Conservation (phyloP, 2,329 filamentous ascomycete species). For the Arthrinium puccinioides region DNA sequence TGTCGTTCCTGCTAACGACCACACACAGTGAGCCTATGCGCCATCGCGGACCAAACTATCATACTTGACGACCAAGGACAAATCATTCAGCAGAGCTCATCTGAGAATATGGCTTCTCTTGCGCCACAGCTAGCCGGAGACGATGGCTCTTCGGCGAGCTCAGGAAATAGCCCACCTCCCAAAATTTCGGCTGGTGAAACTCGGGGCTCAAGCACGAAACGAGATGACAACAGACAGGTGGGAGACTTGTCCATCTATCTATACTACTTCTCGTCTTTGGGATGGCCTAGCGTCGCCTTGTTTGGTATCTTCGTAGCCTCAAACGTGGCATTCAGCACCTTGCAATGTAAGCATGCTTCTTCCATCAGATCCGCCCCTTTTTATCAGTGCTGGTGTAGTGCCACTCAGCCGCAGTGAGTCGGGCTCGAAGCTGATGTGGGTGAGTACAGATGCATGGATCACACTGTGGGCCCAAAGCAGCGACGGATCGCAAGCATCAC, state of each 20-base stretch:
- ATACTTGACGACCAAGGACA: constrained; percentile 4
- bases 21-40: constrained; percentile 3
- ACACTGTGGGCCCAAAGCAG: constrained; percentile 3
- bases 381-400: constrained; percentile 4
- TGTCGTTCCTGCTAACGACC: constrained; percentile 1
- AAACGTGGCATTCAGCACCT: constrained; percentile 3
- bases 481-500: constrained; percentile 3
- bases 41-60: constrained; percentile 4
- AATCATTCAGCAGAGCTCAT: constrained; percentile 4
- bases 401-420: constrained; percentile 4
- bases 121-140: constrained; percentile 4
- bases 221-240: constrained; percentile 4
- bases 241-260: constrained; percentile 4
- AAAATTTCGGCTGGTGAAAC: constrained; percentile 1
- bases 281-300: constrained; percentile 4
- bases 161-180: constrained; percentile 2
- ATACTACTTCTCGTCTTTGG: constrained; percentile 6
- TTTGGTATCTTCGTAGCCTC: constrained; percentile 4
- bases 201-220: constrained; percentile 2
- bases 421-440: constrained; percentile 3
- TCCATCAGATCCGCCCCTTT: constrained; percentile 4
- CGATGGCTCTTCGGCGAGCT: constrained; percentile 2
- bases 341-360: constrained; percentile 5
- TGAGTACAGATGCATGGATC: constrained; percentile 5
- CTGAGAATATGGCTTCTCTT: constrained; percentile 4